Evolutionary conservation across 2,329 filamentous ascomycete genomes (phyloP).

Genomic region (Aspergillus sp.): DNA sequence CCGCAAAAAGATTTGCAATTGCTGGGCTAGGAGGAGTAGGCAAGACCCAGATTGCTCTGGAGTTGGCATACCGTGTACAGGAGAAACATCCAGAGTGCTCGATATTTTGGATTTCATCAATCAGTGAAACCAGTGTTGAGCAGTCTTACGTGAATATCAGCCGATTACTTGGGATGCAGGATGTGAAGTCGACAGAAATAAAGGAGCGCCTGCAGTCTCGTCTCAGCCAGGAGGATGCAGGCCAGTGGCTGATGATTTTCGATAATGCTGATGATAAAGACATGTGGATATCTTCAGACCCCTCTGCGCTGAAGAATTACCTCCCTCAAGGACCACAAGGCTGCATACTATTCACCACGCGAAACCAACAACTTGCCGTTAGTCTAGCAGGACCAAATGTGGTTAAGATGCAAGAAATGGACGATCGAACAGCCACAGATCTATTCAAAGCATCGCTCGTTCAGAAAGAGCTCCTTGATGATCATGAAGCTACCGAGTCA

Average conservation of each 20-base stretch:
- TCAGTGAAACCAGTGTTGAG: slow-evolving; percentile 15
- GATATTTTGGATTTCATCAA: slow-evolving; percentile 24
- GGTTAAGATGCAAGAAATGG: slow-evolving; percentile 5
- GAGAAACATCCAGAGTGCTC: slow-evolving; percentile 10
- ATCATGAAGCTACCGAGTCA: neutral
- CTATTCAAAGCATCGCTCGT: slow-evolving; percentile 4
- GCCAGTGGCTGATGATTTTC: slow-evolving; percentile 19
- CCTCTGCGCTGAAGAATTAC: slow-evolving; percentile 6
- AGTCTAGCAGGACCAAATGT: slow-evolving; percentile 5
- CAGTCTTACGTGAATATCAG: slow-evolving; percentile 15
- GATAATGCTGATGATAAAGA: slow-evolving; percentile 21
- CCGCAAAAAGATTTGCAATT: neutral
- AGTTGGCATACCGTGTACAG: slow-evolving; percentile 15
- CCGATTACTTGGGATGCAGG: slow-evolving; percentile 5
- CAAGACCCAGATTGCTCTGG: slow-evolving; percentile 23
- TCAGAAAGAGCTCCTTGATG: neutral
- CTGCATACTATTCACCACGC: slow-evolving; percentile 14
- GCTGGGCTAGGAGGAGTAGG: slow-evolving; percentile 10
- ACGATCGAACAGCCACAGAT: neutral
- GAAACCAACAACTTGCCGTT: slow-evolving; percentile 8
- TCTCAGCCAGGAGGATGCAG: slow-evolving; percentile 7
- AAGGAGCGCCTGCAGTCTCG: slow-evolving; percentile 5
- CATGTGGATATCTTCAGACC: slow-evolving; percentile 7
- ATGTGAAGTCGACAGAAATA: slow-evolving; percentile 2
- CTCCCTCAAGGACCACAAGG: slow-evolving; percentile 13